Conservation (phyloP, 805 yeast genomes). For the Wickerhamiella spandovensis region DNA sequence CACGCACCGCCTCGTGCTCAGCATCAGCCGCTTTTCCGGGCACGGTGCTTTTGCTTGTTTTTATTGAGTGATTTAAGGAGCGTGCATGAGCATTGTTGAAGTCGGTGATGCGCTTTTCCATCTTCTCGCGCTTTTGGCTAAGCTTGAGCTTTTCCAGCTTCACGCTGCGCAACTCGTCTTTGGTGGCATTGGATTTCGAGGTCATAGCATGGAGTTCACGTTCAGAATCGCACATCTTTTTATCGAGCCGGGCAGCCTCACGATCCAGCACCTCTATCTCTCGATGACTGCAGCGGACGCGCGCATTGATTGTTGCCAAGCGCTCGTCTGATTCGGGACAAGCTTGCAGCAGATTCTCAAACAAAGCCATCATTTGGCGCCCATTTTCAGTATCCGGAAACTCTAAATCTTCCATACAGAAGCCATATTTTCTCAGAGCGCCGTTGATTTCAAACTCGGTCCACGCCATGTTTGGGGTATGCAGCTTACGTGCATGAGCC, state of each 20-base stretch:
- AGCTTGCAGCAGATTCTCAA: not conserved
- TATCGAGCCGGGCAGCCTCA: not conserved
- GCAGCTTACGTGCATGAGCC: not conserved
- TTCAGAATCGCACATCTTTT: not conserved
- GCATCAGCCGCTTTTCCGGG: no score
- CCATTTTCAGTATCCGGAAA: not conserved
- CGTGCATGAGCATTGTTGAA: no score
- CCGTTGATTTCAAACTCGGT: not conserved
- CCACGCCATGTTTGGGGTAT: not conserved
- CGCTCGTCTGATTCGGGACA: not conserved
- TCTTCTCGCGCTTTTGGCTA: not conserved
- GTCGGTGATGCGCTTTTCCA: not conserved
- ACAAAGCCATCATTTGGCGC: not conserved
- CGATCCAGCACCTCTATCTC: not conserved
- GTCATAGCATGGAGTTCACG: not conserved
- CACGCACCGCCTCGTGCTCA: no score
- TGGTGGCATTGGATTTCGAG: constrained; percentile 13
- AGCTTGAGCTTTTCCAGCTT: no score
- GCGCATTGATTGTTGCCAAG: not conserved
- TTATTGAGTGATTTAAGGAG: no score
- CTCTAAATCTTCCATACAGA: not conserved
- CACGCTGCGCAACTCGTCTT: not conserved
- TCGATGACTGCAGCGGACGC: not conserved
- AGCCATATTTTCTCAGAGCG: not conserved
- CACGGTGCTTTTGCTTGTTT: no score